phyloP scores from a whole-genome alignment of 2,329 filamentous ascomycete genomes.

The Pyrenophora teres region DNA sequence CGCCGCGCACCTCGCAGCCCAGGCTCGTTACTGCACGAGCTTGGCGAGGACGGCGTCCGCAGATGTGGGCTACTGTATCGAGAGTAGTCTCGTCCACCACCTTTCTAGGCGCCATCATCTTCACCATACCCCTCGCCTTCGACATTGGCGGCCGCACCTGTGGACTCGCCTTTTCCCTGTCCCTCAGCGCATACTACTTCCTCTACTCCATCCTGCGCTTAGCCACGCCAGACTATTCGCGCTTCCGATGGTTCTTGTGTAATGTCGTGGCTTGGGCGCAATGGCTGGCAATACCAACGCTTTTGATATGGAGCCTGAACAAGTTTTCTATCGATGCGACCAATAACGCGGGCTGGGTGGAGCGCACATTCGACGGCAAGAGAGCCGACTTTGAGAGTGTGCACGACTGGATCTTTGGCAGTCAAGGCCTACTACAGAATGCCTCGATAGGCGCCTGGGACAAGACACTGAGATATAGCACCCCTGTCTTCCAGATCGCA shows the following conservation, averaged over 20 bases:
- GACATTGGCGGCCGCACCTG: conserved; percentile 96
- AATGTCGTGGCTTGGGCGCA: conserved; percentile 75
- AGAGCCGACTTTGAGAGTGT: conserved; percentile 68
- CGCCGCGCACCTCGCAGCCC: conserved; percentile 32
- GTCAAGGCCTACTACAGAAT: conserved; percentile 78
- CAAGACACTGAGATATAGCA: conserved; percentile 83
- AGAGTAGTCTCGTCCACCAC: conserved; percentile 77
- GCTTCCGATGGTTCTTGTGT: conserved; percentile 73
- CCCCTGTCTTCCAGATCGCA: conserved; percentile 88
- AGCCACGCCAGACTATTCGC: conserved; percentile 76
- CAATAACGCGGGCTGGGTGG: conserved; percentile 73
- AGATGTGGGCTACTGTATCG: conserved; percentile 77
- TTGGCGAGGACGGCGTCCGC: conserved; percentile 53
- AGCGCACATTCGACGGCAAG: conserved; percentile 73
- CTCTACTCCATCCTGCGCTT: conserved; percentile 81
- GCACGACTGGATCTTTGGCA: conserved; percentile 86
- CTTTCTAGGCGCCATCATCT: conserved; percentile 89
- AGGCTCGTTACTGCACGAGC: conserved; percentile 54
- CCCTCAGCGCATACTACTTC: conserved; percentile 89
- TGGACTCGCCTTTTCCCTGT: conserved; percentile 89
- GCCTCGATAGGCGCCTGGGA: conserved; percentile 87
- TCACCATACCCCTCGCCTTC: conserved; percentile 95
- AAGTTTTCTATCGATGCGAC: conserved; percentile 92
- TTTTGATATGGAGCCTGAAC: conserved; percentile 94
- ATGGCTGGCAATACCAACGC: conserved; percentile 81